Evolutionary conservation across 345 rosid genomes (phyloP), one percentile per base, ranked within the genome.

Genomic region (Populus pruinosa): DNA sequence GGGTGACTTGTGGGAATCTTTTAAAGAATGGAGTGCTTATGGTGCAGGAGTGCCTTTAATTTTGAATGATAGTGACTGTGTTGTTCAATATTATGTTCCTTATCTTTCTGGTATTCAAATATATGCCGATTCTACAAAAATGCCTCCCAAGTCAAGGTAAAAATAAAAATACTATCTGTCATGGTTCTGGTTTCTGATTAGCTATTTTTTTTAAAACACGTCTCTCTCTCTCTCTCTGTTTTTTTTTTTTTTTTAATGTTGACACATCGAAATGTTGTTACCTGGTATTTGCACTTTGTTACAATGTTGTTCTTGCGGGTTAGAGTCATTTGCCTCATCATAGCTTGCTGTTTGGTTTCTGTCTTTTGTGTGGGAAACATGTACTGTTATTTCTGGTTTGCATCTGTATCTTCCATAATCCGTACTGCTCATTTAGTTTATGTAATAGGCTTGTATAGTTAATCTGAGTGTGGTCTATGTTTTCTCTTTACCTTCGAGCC

Each of bases 11-110:
- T 89, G 92, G 92, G 73, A 83, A 44, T 71, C 82, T 33, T 87
- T 79, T 29, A 78, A 66, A 62, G 89, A 89, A 73, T 84, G 88
- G 92, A 87, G 89, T 83, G 88, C 86, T 21, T 89, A 83, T 53
- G 89, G 90, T 11, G 85, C 78, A 9, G 89, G 82, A 33, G 87
- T 89, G 43, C 90, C 92, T 7, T 49, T 89, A 29, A 44, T 80
- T 44, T 75, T 89, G 71, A 76, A 81, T 31, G 75, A 73, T 56
- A 83, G 82, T 31, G 87, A 87, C 13, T 73, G 77, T 66, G 76
- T 83, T 4, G 53, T 87, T 64, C 91, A 89, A 71, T 89, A 89
- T 72, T 89, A 87, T 76, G 83, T 76, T 11, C 91, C 88, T 11
- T 84, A 85, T 44, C 82, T 87, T 14, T 87, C 91, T 4, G 89